A percentile compares a stretch with the other conserved stretches of the same genome.
Evolutionary conservation across 2,329 filamentous ascomycete species (phyloP).

Genomic region (Aspergillus vadensis): DNA sequence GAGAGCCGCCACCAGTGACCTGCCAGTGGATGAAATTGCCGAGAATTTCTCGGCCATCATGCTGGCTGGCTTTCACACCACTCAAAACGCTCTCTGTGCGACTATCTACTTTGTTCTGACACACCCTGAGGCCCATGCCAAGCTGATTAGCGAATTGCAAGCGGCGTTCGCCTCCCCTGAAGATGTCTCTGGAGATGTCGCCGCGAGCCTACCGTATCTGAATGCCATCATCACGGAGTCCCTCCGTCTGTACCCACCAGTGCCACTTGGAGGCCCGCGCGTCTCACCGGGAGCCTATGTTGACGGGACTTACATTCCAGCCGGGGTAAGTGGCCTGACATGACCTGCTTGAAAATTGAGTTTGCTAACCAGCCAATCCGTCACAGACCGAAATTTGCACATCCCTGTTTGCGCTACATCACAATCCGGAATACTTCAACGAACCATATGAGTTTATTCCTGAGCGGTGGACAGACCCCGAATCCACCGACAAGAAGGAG

Average conservation of each 20-base stretch:
- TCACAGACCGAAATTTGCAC: constrained; percentile 30
- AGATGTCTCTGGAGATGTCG: constrained; percentile 22
- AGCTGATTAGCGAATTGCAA: constrained; percentile 23
- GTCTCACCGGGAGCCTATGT: constrained; percentile 29
- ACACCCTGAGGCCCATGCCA: constrained; percentile 23
- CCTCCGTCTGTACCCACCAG: constrained; percentile 35
- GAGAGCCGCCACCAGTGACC: constrained; percentile 16
- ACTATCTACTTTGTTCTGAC: constrained; percentile 31
- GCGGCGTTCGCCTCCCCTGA: constrained; percentile 19
- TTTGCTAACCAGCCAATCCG: background rate
- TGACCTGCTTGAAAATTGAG: background rate
- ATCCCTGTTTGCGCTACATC: constrained; percentile 33
- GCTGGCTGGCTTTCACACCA: constrained; percentile 31
- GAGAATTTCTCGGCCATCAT: constrained; percentile 34
- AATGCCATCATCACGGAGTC: constrained; percentile 36
- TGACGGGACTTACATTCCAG: constrained; percentile 26
- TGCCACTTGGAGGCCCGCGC: constrained; percentile 31
- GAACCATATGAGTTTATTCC: constrained; percentile 33
- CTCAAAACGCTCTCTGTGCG: constrained; percentile 29
- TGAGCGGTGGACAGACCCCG: constrained; percentile 36
- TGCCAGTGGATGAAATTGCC: constrained; percentile 27
- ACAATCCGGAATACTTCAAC: constrained; percentile 34
- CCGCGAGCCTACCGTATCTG: constrained; percentile 29
- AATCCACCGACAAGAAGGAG: constrained; percentile 25
- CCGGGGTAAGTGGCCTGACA: constrained; percentile 23